Evolutionary conservation across 192 early-diverging fungal genomes (phyloP), one percentile per base, ranked within the genome.

Genomic region (Entophlyctis luteolus): DNA sequence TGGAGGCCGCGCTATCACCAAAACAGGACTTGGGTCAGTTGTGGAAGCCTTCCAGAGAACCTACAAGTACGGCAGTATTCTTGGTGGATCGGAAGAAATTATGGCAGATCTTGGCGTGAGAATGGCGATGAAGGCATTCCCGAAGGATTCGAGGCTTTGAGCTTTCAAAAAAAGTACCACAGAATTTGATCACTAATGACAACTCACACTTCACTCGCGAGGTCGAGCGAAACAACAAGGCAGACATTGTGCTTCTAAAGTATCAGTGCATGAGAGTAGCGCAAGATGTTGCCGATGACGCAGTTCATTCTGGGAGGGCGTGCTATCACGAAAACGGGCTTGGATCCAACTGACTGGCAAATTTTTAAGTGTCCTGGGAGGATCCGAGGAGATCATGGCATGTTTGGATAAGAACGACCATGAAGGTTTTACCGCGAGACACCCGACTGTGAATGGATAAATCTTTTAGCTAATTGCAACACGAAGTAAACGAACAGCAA

Each of bases 251-350:
- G 45, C 72, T 88, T 10, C 72, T 80, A 46, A 88, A 88, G 72
- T 81, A 20, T 28, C 50, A 25, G 12, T 20, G 38, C 59, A 89
- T 86, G 16, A 73, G 87, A 36, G 72, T 85, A 16, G 72, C 82
- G 3, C 77, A 82, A 25, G 36, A 79, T 48, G 85, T 89, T 12
- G 72, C 82, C 22, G 87, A 89, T 32, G 75, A 88, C 35, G 82
- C 87, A n/a, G 77, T 77, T 27, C 87, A 89, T 89, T 75, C 85
- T 89, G 73, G 87, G 87, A 65, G 84, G 86, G 22, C 75, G 87
- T 25, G 87, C 62, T 22, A 80, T 88, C 56, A 88, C 86, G 23
- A 78, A 81, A 35, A 84, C 83, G 23, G 87, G 87, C 50, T 87
- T 89, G 87, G 87, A n/a, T n/a, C n/a, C n/a, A n/a, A n/a, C n/a